Conservation (phyloP, 768 basidiomycete species). For the Leccinellum luteum region DNA sequence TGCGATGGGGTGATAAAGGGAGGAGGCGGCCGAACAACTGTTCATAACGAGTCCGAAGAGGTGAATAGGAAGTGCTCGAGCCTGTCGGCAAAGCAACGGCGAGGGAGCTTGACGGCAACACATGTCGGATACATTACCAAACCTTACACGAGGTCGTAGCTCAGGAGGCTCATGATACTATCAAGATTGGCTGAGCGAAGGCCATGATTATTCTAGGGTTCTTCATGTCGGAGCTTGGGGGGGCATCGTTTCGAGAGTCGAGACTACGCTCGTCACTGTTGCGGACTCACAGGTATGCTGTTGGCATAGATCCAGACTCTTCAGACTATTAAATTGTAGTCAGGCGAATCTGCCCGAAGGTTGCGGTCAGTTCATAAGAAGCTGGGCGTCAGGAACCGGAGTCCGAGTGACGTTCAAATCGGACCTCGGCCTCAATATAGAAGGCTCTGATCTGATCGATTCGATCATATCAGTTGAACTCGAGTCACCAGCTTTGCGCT, state of each 20-base stretch:
- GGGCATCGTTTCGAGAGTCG: background rate
- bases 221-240: slow-evolving; percentile 20
- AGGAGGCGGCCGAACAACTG: slow-evolving; percentile 3
- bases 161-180: slow-evolving; percentile 1
- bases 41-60: slow-evolving; percentile 7
- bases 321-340: background rate
- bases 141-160: background rate
- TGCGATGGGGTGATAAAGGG: slow-evolving; percentile 17
- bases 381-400: background rate
- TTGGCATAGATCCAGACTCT: background rate
- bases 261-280: background rate
- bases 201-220: background rate
- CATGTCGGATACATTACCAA: slow-evolving; percentile 15
- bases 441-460: background rate
- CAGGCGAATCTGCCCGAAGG: background rate
- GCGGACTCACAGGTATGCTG: background rate
- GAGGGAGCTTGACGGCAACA: background rate
- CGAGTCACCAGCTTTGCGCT: background rate
- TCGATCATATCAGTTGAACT: background rate
- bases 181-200: slow-evolving; percentile 16
- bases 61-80: slow-evolving; percentile 1
- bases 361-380: background rate
- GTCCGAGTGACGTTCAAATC: background rate
- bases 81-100: slow-evolving; percentile 15
- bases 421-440: background rate